Percentiles rank a stretch among this genome's conserved stretches.
phyloP scores from a whole-genome alignment of 208 protist species.

The Trichomonas vaginalis region DNA sequence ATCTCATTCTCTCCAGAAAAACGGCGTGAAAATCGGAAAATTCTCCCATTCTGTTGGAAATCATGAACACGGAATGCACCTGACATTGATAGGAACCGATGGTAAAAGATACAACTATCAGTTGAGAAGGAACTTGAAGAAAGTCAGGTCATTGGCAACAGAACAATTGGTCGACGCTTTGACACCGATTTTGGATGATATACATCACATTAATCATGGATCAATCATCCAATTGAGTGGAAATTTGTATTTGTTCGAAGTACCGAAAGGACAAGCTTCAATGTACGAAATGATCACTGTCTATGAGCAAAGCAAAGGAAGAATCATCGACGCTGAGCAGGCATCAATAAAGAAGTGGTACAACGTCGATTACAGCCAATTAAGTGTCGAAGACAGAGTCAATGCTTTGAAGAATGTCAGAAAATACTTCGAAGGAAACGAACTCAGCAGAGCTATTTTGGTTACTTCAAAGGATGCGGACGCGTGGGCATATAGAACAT shows the following conservation, averaged over 20 bases:
- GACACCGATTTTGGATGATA: neutral
- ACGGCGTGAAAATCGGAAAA: neutral
- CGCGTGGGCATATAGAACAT: neutral
- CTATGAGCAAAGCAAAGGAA: neutral
- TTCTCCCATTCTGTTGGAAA: neutral
- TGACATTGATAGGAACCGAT: neutral
- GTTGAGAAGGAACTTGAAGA: neutral
- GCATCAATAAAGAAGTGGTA: neutral
- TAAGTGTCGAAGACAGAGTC: neutral
- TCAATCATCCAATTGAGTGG: neutral
- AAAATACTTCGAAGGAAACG: neutral
- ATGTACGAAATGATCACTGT: constrained; percentile 17
- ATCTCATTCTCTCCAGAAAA: neutral
- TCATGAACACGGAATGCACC: neutral
- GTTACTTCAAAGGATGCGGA: neutral
- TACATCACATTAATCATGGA: neutral
- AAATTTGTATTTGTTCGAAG: neutral
- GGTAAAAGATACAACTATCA: neutral
- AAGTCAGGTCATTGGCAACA: neutral
- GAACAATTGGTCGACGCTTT: neutral
- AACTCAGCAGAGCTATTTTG: neutral
- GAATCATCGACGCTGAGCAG: neutral
- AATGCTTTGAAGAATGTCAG: neutral
- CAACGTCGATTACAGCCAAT: neutral
- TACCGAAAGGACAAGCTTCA: neutral